These are phyloP conservation scores for Podosphaera fusca DNA, from an alignment of 2,329 filamentous ascomycete genomes.

Conservation along the genomic window DNA sequence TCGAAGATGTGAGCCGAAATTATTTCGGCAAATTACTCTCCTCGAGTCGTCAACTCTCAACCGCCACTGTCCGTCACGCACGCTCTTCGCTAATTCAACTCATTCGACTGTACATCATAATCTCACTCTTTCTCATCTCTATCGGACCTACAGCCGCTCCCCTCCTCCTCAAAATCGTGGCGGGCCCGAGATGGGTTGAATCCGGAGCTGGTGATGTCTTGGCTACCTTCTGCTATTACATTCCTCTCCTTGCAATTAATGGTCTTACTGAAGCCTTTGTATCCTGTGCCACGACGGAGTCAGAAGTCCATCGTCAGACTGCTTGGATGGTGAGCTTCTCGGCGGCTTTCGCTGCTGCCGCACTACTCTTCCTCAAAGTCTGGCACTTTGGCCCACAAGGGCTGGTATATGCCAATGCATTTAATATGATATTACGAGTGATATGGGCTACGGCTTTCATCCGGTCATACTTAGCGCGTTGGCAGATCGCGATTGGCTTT, in stretches of 20 bases:
- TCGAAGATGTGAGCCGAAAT: slow-evolving; percentile 80
- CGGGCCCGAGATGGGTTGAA: slow-evolving; percentile 52
- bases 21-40: slow-evolving; percentile 66
- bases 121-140: slow-evolving; percentile 44
- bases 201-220: slow-evolving; percentile 54
- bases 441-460: slow-evolving; percentile 62
- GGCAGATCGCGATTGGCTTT: slow-evolving; percentile 21
- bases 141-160: slow-evolving; percentile 58
- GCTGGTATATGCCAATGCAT: slow-evolving; percentile 62
- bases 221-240: slow-evolving; percentile 70
- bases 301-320: slow-evolving; percentile 55
- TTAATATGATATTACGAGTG: slow-evolving; percentile 78
- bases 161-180: slow-evolving; percentile 48
- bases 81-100: slow-evolving; percentile 35
- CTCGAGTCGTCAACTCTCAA: slow-evolving; percentile 10
- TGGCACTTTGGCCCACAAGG: slow-evolving; percentile 51
- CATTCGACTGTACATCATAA: slow-evolving; percentile 48
- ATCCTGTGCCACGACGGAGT: slow-evolving; percentile 55
- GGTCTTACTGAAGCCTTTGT: slow-evolving; percentile 86
- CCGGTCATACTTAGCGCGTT: slow-evolving; percentile 30
- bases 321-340: slow-evolving; percentile 72
- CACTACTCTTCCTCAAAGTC: slow-evolving; percentile 51
- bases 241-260: slow-evolving; percentile 78
- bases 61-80: slow-evolving; percentile 19
- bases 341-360: slow-evolving; percentile 46